Percentiles rank a stretch among this genome's conserved stretches.
These are phyloP conservation scores for Pichiaceae sp. DNA, from an alignment of 1,139 yeast species.

Conservation along the genomic window DNA sequence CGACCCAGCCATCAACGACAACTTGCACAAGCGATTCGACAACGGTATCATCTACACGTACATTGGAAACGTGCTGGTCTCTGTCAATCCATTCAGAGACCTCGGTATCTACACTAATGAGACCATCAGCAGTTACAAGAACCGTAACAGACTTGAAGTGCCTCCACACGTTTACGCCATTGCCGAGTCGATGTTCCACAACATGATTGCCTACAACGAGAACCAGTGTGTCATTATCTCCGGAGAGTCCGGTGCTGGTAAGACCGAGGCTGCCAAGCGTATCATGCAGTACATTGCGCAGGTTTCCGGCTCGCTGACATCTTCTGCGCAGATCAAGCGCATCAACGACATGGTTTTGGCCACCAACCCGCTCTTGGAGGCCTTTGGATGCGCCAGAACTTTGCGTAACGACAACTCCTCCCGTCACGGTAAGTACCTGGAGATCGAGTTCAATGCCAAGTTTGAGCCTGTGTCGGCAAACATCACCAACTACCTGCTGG, in stretches of 20 bases:
- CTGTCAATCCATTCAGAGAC: slow-evolving; percentile 95
- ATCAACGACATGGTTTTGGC: slow-evolving; percentile 98
- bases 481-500: slow-evolving; percentile 88
- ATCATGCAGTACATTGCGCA: slow-evolving; percentile 98
- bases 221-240: slow-evolving; percentile 97
- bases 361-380: slow-evolving; percentile 90
- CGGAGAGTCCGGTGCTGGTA: slow-evolving; percentile 99
- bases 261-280: slow-evolving; percentile 96
- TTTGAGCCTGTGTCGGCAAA: slow-evolving; percentile 93
- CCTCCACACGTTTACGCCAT: slow-evolving; percentile 99
- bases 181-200: slow-evolving; percentile 95
- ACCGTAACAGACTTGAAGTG: slow-evolving; percentile 88
- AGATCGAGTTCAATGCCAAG: slow-evolving; percentile 73
- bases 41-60: slow-evolving; percentile 87
- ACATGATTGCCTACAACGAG: slow-evolving; percentile 88
- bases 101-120: slow-evolving; percentile 87
- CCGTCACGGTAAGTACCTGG: slow-evolving; percentile 94
- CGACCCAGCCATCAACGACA: slow-evolving; percentile 90
- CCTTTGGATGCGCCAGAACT: slow-evolving; percentile 98
- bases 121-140: slow-evolving; percentile 68
- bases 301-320: slow-evolving; percentile 52
- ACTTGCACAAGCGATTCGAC: slow-evolving; percentile 79
- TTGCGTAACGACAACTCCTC: slow-evolving; percentile 93
- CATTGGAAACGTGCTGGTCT: slow-evolving; percentile 82
- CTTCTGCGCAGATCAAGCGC: slow-evolving; percentile 58